A percentile compares a stretch with the other conserved stretches of the same genome.
Conservation (phyloP, 306 rosid species). For the Fragaria nilgerrensis region DNA sequence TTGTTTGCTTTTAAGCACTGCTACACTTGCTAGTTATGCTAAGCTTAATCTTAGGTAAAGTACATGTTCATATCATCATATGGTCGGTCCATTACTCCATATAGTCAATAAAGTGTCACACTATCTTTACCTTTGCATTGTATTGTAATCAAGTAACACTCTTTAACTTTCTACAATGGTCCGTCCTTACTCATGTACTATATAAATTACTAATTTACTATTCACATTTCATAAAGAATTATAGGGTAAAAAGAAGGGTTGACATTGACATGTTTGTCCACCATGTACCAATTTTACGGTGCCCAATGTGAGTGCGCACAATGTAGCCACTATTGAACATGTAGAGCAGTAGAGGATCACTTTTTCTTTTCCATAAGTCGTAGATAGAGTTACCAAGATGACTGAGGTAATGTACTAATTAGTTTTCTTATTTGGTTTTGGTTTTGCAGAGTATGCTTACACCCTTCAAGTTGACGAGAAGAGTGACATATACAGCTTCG, state of each 20-base stretch:
- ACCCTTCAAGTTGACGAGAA: conserved; percentile 92
- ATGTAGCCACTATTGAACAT: background rate
- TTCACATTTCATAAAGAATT: background rate
- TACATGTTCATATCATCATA: background rate
- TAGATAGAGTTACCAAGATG: background rate
- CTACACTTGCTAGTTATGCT: background rate
- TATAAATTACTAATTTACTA: background rate
- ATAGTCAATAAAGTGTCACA: background rate
- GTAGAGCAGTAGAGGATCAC: background rate
- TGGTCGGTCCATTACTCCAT: background rate
- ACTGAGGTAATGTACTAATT: background rate
- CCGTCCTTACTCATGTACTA: background rate
- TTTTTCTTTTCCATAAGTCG: background rate
- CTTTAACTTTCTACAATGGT: conserved; percentile 1
- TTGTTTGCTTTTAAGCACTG: background rate
- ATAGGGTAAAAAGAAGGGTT: background rate
- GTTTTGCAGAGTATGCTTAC: conserved; percentile 74
- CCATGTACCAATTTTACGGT: background rate
- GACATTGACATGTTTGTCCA: conserved; percentile 18
- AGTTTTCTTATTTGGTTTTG: background rate
- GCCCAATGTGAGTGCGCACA: conserved; percentile 2
- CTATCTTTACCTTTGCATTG: background rate
- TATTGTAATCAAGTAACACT: background rate
- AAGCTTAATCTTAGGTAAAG: background rate
- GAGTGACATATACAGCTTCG: conserved; percentile 88